These are phyloP conservation scores for Trichocladium antarcticum DNA, from an alignment of 495 filamentous ascomycete species.

Conservation along the genomic window DNA sequence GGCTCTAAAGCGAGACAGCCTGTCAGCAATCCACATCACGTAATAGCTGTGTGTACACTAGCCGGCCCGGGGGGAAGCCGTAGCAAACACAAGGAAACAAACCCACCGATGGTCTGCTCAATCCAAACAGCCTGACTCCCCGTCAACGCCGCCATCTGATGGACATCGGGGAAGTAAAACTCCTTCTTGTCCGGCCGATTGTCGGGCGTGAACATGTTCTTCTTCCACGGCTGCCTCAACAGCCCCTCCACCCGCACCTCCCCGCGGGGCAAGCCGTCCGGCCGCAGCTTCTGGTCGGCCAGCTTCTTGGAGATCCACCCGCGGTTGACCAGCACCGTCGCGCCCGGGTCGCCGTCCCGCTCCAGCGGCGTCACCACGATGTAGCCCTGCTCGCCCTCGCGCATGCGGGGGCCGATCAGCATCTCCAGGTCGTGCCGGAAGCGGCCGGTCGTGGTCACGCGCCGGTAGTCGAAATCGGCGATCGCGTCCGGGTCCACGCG, in stretches of 20 bases:
- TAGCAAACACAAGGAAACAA: constrained; percentile 7
- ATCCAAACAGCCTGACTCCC: constrained; percentile 87
- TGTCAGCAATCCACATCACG: background rate
- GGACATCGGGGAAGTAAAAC: constrained; percentile 92
- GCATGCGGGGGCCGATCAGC: constrained; percentile 82
- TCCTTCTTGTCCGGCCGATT: constrained; percentile 71
- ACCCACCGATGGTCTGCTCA: constrained; percentile 85
- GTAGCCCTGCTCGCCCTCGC: constrained; percentile 81
- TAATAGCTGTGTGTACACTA: background rate
- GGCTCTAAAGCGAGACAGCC: constrained; percentile 44
- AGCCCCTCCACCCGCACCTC: constrained; percentile 72
- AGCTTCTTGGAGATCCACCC: constrained; percentile 78
- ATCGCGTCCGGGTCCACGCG: constrained; percentile 68
- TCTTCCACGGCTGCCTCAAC: constrained; percentile 82
- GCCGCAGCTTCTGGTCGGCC: constrained; percentile 49
- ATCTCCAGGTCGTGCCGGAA: constrained; percentile 88
- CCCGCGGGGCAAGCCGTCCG: constrained; percentile 49
- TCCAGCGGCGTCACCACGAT: constrained; percentile 86
- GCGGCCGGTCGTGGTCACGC: constrained; percentile 63
- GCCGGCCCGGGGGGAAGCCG: background rate
- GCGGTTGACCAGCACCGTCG: constrained; percentile 66
- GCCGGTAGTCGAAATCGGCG: constrained; percentile 82
- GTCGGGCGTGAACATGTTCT: constrained; percentile 91
- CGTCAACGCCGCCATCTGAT: constrained; percentile 78
- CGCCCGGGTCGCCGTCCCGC: constrained; percentile 35